Base-by-base conservation (phyloP, 257 asterid species). In the Solanum acaule region DNA sequence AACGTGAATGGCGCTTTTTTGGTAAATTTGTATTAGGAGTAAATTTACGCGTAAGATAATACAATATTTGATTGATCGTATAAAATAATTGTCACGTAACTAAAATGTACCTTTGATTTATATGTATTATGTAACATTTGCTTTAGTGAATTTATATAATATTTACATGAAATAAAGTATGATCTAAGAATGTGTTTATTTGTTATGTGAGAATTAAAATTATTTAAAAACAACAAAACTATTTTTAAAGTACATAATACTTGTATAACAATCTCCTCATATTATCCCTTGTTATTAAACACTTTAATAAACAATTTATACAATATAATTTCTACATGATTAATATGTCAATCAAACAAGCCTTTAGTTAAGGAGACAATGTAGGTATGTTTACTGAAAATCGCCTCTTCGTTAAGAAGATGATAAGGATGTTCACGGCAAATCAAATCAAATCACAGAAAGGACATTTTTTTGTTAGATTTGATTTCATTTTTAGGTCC, bases 341-440 rank as follows among this genome's bases (percentile, higher is more conserved):
- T 23, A 4, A 22, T 8, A 61, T 9, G 14, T 9, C 29, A 61
- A 2, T 0, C 70, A 23, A 2, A 23, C 29, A 61, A 61, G 11
- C 3, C 70, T 3, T 2, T 2, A 10, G 2, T 61, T 61, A 61
- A 9, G 70, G 14, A 23, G 1, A 23, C 6, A 0, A 22, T 61
- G 70, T 52, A 52, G 1, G 0, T 0, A 18, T 52, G 0, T 52
- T 52, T 6, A 52, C 0, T 0, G 3, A 16, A 16, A 16, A 16
- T 52, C 10, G 1, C 10, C 9, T 0, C 10, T 52, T 6, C 0
- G n/a, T 52, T 52, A 52, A 52, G 23, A 6, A 18, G 23, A 52
- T 52, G 4, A 18, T 52, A 52, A 18, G 23, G 1, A 0, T 6
- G 10, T 52, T 0, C 63, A 15, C 20, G 59, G 0, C 2, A 49